phyloP scores from a whole-genome alignment of 192 early-diverging fungal species.

The Helicostylum pulchrum region DNA sequence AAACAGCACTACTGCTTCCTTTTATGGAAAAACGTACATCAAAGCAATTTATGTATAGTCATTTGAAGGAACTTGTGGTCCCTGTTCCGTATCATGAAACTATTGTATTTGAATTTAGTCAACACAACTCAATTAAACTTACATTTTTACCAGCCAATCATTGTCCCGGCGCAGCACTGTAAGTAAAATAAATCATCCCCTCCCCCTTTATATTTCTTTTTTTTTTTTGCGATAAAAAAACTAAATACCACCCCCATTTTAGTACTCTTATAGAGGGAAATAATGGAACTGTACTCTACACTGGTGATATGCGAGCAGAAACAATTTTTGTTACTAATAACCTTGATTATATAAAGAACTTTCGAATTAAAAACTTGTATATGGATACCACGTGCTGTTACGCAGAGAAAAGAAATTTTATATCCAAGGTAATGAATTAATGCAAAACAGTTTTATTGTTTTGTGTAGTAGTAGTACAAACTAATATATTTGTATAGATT shows the following conservation, averaged over 20 bases:
- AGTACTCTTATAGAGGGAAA: neutral
- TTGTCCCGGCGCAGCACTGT: neutral
- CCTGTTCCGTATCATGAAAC: neutral
- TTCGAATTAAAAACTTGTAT: neutral
- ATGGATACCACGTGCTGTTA: neutral
- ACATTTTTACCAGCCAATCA: slow-evolving; percentile 1
- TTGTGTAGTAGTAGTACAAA: neutral
- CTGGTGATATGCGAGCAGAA: neutral
- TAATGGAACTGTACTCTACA: neutral
- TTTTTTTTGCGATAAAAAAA: neutral
- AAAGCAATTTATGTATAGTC: neutral
- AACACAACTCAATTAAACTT: neutral
- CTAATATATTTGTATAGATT: neutral
- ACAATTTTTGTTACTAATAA: neutral
- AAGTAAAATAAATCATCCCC: neutral
- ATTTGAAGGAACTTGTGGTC: neutral
- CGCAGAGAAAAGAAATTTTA: neutral
- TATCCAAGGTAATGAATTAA: neutral
- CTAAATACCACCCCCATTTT: neutral
- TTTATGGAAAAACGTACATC: neutral
- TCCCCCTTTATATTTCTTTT: too few species aligned
- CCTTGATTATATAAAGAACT: neutral
- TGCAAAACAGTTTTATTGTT: neutral
- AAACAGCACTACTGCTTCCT: neutral
- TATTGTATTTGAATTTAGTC: neutral